Conservation (phyloP, 2,329 filamentous ascomycete species). For the Septoria petroselini region DNA sequence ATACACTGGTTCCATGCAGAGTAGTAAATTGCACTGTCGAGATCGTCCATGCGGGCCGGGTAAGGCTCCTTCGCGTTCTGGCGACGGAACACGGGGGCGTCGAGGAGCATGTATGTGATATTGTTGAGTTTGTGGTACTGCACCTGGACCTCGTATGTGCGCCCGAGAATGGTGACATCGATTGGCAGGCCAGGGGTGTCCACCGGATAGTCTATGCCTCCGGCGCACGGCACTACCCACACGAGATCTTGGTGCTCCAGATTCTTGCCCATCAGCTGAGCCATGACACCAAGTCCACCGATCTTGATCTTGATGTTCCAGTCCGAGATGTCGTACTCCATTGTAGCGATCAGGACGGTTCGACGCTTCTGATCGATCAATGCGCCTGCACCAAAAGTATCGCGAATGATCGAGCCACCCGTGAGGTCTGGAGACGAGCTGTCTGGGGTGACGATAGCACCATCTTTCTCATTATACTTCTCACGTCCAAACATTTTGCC, state of each 20-base stretch:
- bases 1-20: slow-evolving; percentile 70
- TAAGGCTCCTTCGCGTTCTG: slow-evolving; percentile 63
- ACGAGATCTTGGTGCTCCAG: slow-evolving; percentile 63
- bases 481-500: slow-evolving; percentile 28
- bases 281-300: slow-evolving; percentile 67
- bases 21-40: slow-evolving; percentile 66
- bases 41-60: slow-evolving; percentile 66
- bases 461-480: slow-evolving; percentile 30
- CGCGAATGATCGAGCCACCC: slow-evolving; percentile 26
- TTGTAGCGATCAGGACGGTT: slow-evolving; percentile 65
- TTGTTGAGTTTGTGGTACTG: slow-evolving; percentile 63
- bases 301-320: slow-evolving; percentile 71
- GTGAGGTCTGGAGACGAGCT: slow-evolving; percentile 20
- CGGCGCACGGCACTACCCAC: slow-evolving; percentile 54
- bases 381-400: slow-evolving; percentile 29
- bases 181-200: slow-evolving; percentile 61
- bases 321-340: slow-evolving; percentile 70
- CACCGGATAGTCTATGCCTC: slow-evolving; percentile 61
- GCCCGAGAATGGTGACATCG: slow-evolving; percentile 59
- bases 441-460: slow-evolving; percentile 15
- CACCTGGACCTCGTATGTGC: slow-evolving; percentile 59
- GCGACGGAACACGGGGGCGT: slow-evolving; percentile 64
- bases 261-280: slow-evolving; percentile 65
- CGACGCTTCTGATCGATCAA: slow-evolving; percentile 37
- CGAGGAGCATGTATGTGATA: slow-evolving; percentile 66